Evolutionary conservation across 2,329 filamentous ascomycete species (phyloP).

Genomic region (Incumbomyces lentus): DNA sequence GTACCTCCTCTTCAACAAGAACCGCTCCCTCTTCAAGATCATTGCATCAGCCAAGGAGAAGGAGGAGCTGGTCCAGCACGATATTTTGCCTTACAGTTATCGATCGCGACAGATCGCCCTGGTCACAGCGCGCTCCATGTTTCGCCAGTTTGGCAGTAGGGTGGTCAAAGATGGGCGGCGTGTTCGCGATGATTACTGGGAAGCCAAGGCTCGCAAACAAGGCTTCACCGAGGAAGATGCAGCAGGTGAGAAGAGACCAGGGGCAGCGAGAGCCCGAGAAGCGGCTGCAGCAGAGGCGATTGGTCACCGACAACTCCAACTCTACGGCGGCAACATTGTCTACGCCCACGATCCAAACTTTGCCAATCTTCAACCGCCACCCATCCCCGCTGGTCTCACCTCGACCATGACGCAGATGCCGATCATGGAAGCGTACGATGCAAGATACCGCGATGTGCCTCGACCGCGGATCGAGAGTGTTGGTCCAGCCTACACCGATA

Average conservation of each 20-base stretch:
- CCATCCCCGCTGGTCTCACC: constrained; percentile 61
- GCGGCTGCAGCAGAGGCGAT: constrained; percentile 58
- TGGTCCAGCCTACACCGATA: constrained; percentile 78
- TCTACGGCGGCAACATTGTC: constrained; percentile 73
- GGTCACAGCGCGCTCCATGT: constrained; percentile 96
- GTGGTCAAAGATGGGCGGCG: constrained; percentile 82
- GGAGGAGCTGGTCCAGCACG: constrained; percentile 88
- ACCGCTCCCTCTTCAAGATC: constrained; percentile 91
- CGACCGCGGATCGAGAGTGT: constrained; percentile 82
- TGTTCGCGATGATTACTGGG: constrained; percentile 97
- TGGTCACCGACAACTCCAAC: constrained; percentile 40
- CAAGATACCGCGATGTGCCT: constrained; percentile 75
- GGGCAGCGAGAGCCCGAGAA: constrained; percentile 78
- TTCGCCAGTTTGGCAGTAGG: constrained; percentile 91
- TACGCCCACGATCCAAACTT: constrained; percentile 65
- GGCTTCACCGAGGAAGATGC: constrained; percentile 95
- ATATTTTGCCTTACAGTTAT: constrained; percentile 94
- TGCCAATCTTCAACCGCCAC: constrained; percentile 56
- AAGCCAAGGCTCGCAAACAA: constrained; percentile 91
- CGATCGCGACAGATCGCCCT: constrained; percentile 97
- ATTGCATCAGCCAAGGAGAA: constrained; percentile 94
- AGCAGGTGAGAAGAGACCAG: constrained; percentile 90
- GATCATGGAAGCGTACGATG: constrained; percentile 75
- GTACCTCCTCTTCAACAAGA: constrained; percentile 98
- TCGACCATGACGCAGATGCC: constrained; percentile 63